Base-by-base conservation (phyloP, 805 yeast genomes). In the Schwanniomyces pseudopolymorphus region DNA sequence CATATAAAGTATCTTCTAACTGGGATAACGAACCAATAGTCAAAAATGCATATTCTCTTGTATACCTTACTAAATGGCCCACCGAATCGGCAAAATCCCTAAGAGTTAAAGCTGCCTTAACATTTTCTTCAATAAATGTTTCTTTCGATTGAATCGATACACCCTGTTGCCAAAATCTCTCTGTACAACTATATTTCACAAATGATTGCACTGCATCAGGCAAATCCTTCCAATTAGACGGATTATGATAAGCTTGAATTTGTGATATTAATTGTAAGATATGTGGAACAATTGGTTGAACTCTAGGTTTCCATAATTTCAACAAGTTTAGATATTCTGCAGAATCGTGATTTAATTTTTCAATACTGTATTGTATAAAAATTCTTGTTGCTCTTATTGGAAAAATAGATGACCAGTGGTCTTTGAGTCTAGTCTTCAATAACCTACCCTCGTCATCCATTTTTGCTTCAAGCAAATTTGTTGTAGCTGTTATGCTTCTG, bases 151-250 rank as follows among this genome's bases (percentile, higher is more conserved):
- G 96, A 47, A 88, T 87, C 1, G 97, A 88, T 19, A 96, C 95
- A 14, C 99, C 99, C 50, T 90, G 96, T 61, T 95, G 98, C 99
- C 99, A 94, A 64, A 94, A 94, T 58, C 98, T 76, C 69, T 94
- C 99, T 61, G 85, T 83, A 42, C 95, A 86, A 49, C 95, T 85
- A 57, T 89, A 85, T 53, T 80, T 79, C n/a, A 92, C 96, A 72
- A 95, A 92, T 1, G 92, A 77, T 63, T 89, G 96, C 1, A 94
- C 98, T 46, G 89, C 95, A 2, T 78, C 78, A 0, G 99, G 98
- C 41, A 94, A 72, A 33, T 81, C 87, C 11, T 73, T 74, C 98
- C 99, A 92, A 64, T 92, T 92, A 10, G 76, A 85, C 0, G 98
- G 96, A 58, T 94, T 88, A 63, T 90, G 97, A 59, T 91, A 94